A percentile compares a stretch with the other conserved stretches of the same genome.
Conservation (phyloP, 176 grass and related monocot species). For the Phyllostachys edulis region DNA sequence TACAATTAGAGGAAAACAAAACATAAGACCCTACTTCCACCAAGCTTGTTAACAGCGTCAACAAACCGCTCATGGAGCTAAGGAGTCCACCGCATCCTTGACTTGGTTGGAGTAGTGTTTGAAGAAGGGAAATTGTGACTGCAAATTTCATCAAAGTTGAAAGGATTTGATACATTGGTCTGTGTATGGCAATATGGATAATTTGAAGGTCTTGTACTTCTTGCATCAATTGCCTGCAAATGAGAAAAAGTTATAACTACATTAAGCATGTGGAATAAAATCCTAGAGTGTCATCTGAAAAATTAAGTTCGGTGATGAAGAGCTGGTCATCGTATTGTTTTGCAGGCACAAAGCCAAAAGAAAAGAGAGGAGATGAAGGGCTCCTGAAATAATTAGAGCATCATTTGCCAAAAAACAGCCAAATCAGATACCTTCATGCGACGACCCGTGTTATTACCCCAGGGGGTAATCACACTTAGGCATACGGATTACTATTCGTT, state of each 20-base stretch:
- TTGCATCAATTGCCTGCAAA: slow-evolving; percentile 45
- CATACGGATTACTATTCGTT: too few species aligned
- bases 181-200: slow-evolving; percentile 26
- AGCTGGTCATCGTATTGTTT: background rate
- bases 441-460: too few species aligned
- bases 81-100: slow-evolving; percentile 79
- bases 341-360: background rate
- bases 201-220: slow-evolving; percentile 17
- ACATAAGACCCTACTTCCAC: slow-evolving; percentile 56
- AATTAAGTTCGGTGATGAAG: background rate
- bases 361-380: background rate
- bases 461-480: too few species aligned
- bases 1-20: slow-evolving; percentile 8
- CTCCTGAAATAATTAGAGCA: background rate
- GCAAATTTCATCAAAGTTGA: slow-evolving; percentile 39
- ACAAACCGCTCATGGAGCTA: slow-evolving; percentile 81
- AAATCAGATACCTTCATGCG: slow-evolving; percentile 48
- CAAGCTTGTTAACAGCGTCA: slow-evolving; percentile 69
- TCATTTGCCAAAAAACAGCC: background rate
- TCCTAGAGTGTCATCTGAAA: background rate
- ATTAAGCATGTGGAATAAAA: slow-evolving; percentile 13
- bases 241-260: background rate
- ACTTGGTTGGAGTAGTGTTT: slow-evolving; percentile 41
- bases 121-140: slow-evolving; percentile 36
- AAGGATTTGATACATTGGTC: slow-evolving; percentile 29